These are phyloP conservation scores for Talaromyces proteolyticus DNA, from an alignment of 495 filamentous ascomycete genomes.

Conservation along the genomic window DNA sequence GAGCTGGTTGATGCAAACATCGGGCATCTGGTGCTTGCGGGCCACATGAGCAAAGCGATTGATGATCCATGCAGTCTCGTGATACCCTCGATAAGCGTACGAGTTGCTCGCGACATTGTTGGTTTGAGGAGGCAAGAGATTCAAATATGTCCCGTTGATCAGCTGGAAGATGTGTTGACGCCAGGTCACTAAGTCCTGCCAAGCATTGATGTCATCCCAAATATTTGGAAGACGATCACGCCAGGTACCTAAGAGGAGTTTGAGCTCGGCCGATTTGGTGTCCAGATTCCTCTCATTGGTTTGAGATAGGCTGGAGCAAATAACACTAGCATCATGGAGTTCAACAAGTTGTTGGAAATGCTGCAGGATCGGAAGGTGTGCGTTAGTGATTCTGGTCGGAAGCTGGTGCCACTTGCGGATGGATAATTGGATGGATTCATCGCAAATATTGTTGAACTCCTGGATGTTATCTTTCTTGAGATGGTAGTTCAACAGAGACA, in stretches of 20 bases:
- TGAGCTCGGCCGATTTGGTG: slow-evolving; percentile 89
- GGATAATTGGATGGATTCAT: slow-evolving; percentile 93
- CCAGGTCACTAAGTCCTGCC: slow-evolving; percentile 99
- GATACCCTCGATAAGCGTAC: slow-evolving; percentile 93
- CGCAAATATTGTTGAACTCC: slow-evolving; percentile 84
- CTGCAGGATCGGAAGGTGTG: slow-evolving; percentile 90
- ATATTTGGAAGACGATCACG: slow-evolving; percentile 92
- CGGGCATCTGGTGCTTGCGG: slow-evolving; percentile 91
- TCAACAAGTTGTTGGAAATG: slow-evolving; percentile 99
- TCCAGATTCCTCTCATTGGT: slow-evolving; percentile 86
- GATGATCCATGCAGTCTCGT: slow-evolving; percentile 99
- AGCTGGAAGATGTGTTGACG: slow-evolving; percentile 97
- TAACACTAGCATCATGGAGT: slow-evolving; percentile 93
- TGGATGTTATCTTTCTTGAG: slow-evolving; percentile 72
- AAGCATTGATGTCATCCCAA: slow-evolving; percentile 99
- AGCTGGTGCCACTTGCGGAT: slow-evolving; percentile 98
- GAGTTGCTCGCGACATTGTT: slow-evolving; percentile 78
- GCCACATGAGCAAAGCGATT: slow-evolving; percentile 98
- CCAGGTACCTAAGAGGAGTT: slow-evolving; percentile 91
- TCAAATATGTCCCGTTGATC: slow-evolving; percentile 91
- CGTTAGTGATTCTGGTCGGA: slow-evolving; percentile 86
- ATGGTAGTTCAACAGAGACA: slow-evolving; percentile 89
- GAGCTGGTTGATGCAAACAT: slow-evolving; percentile 94
- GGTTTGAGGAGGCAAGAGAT: slow-evolving; percentile 72
- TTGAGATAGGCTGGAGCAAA: slow-evolving; percentile 78